These are phyloP conservation scores for Usnea hakonensis DNA, from an alignment of 495 filamentous ascomycete genomes.

Conservation along the genomic window DNA sequence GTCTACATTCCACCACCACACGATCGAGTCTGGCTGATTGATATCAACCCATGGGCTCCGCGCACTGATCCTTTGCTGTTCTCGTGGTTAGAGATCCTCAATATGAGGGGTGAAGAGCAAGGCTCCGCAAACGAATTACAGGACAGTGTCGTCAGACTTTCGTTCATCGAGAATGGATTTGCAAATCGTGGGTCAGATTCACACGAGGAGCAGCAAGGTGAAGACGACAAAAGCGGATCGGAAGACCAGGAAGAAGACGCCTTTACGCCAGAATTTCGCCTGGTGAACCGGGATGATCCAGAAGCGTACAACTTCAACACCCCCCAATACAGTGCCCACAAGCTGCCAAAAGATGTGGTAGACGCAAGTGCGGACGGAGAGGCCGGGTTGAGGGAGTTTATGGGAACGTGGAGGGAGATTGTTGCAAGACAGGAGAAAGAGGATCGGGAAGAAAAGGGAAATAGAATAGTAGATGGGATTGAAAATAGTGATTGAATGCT, in stretches of 20 bases:
- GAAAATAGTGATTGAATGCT: background rate
- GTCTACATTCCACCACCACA: conserved; percentile 77
- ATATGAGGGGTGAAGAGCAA: conserved; percentile 43
- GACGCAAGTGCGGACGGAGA: conserved; percentile 70
- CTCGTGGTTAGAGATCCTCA: conserved; percentile 80
- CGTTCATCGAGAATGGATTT: conserved; percentile 28
- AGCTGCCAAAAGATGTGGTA: conserved; percentile 89
- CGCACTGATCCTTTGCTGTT: conserved; percentile 86
- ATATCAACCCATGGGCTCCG: conserved; percentile 92
- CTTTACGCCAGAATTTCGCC: conserved; percentile 66
- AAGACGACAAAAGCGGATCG: conserved; percentile 36
- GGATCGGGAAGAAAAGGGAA: conserved; percentile 35
- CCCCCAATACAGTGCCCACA: conserved; percentile 88
- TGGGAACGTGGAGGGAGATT: conserved; percentile 77
- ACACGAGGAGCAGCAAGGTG: conserved; percentile 17
- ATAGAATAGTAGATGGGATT: background rate
- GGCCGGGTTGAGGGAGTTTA: conserved; percentile 74
- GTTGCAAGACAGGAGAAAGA: conserved; percentile 49
- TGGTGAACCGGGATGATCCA: conserved; percentile 75
- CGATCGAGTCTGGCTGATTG: conserved; percentile 73
- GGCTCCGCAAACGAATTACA: conserved; percentile 25
- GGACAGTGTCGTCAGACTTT: conserved; percentile 38
- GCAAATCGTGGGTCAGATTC: background rate
- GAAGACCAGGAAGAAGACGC: conserved; percentile 52
- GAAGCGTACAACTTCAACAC: conserved; percentile 79